Percentiles rank a stretch among this genome's conserved stretches.
These are phyloP conservation scores for Blumeriella jaapii DNA, from an alignment of 2,329 filamentous ascomycete genomes.

Conservation along the genomic window DNA sequence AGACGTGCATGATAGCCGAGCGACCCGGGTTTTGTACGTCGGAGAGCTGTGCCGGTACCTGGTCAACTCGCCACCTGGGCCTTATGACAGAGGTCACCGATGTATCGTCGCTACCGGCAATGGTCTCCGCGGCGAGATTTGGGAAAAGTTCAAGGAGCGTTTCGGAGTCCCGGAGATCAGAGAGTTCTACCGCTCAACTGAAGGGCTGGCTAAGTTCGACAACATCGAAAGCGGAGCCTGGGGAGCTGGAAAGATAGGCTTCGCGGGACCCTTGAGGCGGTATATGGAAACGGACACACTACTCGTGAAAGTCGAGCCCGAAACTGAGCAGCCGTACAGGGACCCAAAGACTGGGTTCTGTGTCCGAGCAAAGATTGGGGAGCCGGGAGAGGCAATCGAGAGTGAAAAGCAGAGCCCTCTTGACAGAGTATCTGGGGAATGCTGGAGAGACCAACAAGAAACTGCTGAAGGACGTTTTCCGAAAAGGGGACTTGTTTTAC, in stretches of 20 bases:
- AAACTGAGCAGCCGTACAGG: constrained; percentile 30
- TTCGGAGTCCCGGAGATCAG: constrained; percentile 35
- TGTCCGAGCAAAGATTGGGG: constrained; percentile 27
- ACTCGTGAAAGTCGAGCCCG: constrained; percentile 30
- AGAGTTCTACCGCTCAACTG: constrained; percentile 37
- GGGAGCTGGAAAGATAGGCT: constrained; percentile 34
- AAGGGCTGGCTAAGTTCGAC: constrained; percentile 35
- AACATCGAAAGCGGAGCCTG: constrained; percentile 32
- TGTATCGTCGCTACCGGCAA: constrained; percentile 36
- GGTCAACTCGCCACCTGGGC: constrained; percentile 32
- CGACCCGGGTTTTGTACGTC: constrained; percentile 35
- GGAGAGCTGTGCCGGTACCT: constrained; percentile 39
- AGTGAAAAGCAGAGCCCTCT: constrained; percentile 29
- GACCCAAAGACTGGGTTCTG: constrained; percentile 35
- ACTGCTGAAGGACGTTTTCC: constrained; percentile 32
- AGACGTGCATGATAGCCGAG: constrained; percentile 32
- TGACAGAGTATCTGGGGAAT: constrained; percentile 33
- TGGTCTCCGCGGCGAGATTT: constrained; percentile 36
- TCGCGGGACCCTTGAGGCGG: constrained; percentile 31
- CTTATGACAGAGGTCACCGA: constrained; percentile 33
- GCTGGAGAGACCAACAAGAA: constrained; percentile 33
- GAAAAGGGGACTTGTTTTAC: constrained; percentile 35
- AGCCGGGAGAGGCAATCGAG: constrained; percentile 36
- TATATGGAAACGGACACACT: constrained; percentile 32
- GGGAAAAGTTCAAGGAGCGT: constrained; percentile 34